Percentiles rank a stretch among this genome's conserved stretches.
Conservation (phyloP, 148 eudicot genomes). For the Vaccinium vitisidaea region DNA sequence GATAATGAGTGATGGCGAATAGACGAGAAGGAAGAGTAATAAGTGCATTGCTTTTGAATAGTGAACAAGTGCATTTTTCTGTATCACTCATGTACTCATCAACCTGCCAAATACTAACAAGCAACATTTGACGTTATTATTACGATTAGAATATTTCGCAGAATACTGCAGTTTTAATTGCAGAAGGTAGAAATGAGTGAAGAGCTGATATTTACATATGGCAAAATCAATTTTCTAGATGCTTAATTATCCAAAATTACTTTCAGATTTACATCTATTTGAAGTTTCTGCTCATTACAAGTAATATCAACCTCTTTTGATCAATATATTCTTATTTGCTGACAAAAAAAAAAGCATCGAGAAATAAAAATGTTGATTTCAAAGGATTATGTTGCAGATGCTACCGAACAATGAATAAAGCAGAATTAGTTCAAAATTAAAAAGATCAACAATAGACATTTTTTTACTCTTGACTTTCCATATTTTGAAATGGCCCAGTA, state of each 20-base stretch:
- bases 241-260: background rate
- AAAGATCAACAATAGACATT: background rate
- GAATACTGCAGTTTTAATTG: background rate
- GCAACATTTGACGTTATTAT: background rate
- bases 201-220: background rate
- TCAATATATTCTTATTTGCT: too few species aligned
- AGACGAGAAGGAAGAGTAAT: conserved; percentile 64
- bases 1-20: conserved; percentile 75
- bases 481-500: background rate
- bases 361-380: background rate
- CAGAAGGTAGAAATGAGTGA: background rate
- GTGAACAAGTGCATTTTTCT: conserved; percentile 47
- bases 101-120: conserved; percentile 48
- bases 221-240: background rate
- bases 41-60: conserved; percentile 73
- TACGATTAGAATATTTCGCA: background rate
- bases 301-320: background rate
- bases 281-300: background rate
- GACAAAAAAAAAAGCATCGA: background rate
- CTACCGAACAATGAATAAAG: background rate
- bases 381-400: background rate
- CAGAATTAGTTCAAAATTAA: background rate
- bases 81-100: conserved; percentile 81
- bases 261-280: background rate
- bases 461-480: background rate